Percentiles rank a stretch among this genome's conserved stretches.
Conservation (phyloP, 2,329 filamentous ascomycete species). For the Scedosporium boydii region DNA sequence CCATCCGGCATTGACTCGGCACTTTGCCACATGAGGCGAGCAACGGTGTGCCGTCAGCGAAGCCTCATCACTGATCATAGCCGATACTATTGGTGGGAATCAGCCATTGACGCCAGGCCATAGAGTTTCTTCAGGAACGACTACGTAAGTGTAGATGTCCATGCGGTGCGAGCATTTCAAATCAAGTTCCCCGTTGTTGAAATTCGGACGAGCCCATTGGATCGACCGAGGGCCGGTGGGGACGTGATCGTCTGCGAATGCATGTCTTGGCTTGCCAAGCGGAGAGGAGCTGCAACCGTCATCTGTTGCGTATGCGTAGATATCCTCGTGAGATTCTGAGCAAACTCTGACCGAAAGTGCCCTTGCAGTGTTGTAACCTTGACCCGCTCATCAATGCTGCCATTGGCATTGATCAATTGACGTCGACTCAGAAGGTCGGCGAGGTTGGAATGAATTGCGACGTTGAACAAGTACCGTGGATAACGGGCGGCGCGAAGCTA, state of each 20-base stretch:
- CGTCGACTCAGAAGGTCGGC: too few relatives aligned
- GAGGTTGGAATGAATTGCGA: too few relatives aligned
- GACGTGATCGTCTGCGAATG: background rate
- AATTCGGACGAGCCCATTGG: background rate
- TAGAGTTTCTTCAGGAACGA: background rate
- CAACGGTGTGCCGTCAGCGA: background rate
- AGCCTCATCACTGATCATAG: too few relatives aligned
- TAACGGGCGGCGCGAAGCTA: background rate
- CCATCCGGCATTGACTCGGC: background rate
- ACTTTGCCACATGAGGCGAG: background rate
- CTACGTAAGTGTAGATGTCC: too few relatives aligned
- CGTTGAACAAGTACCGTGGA: too few relatives aligned
- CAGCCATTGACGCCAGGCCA: background rate
- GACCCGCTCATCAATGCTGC: too few relatives aligned
- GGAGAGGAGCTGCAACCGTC: too few relatives aligned
- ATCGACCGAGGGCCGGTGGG: background rate
- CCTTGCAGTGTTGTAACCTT: too few relatives aligned
- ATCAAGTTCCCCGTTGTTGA: background rate
- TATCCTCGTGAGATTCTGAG: too few relatives aligned
- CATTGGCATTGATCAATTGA: too few relatives aligned
- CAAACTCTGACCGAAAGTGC: too few relatives aligned
- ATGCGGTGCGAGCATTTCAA: background rate
- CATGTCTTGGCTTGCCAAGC: background rate
- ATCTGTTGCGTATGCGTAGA: too few relatives aligned
- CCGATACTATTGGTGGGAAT: background rate